A percentile compares a stretch with the other conserved stretches of the same genome.
phyloP scores from a whole-genome alignment of 2,329 filamentous ascomycete species.

The Monosporascus sp. region DNA sequence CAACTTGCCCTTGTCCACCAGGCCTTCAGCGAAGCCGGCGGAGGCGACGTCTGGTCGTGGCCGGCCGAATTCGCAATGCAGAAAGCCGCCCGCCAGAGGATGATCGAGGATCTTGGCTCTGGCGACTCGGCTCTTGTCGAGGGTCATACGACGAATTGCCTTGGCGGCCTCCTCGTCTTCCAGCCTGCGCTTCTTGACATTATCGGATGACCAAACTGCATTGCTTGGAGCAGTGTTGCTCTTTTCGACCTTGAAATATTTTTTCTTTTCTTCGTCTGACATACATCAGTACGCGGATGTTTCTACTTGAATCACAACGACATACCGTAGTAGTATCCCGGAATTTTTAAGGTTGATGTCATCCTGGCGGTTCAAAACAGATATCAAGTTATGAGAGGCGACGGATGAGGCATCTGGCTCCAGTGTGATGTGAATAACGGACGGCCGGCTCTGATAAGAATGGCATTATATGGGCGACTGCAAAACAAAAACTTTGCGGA shows the following conservation, averaged over 20 bases:
- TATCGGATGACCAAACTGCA: slow-evolving; percentile 50
- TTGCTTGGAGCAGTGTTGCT: slow-evolving; percentile 45
- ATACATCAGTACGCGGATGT: neutral
- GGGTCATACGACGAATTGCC: slow-evolving; percentile 19
- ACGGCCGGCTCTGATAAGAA: no score
- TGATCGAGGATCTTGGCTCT: slow-evolving; percentile 27
- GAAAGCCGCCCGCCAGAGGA: slow-evolving; percentile 27
- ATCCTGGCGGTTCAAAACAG: slow-evolving; percentile 7
- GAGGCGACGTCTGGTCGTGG: slow-evolving; percentile 20
- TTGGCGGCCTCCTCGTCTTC: slow-evolving; percentile 33
- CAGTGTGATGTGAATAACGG: no score
- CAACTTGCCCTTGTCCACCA: slow-evolving; percentile 36
- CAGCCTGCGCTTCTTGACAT: slow-evolving; percentile 50
- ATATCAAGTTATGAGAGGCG: neutral
- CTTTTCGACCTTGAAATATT: slow-evolving; percentile 64
- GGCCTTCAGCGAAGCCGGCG: slow-evolving; percentile 33
- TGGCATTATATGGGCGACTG: no score
- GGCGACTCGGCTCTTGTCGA: slow-evolving; percentile 32
- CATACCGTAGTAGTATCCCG: slow-evolving; percentile 51
- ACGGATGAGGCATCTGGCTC: neutral
- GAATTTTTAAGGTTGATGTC: slow-evolving; percentile 30
- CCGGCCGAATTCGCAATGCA: slow-evolving; percentile 29
- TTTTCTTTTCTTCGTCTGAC: slow-evolving; percentile 51
- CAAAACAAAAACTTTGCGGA: no score
- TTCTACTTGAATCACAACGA: neutral